phyloP scores from a whole-genome alignment of 768 basidiomycete species.

The Hygrophoropsis aurantiaca region DNA sequence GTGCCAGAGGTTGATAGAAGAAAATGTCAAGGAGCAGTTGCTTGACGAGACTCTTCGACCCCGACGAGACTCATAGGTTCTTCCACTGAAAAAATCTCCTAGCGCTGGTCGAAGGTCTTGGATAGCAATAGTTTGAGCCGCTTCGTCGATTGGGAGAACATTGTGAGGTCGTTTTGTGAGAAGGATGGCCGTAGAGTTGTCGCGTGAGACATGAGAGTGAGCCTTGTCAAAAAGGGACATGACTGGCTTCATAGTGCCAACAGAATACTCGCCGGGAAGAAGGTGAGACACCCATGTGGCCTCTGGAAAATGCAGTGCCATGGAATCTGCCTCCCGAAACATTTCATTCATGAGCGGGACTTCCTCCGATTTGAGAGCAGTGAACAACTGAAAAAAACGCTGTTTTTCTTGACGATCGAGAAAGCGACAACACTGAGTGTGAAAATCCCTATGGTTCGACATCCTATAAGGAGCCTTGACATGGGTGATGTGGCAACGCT shows the following conservation, averaged over 20 bases:
- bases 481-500: neutral
- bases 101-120: neutral
- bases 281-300: neutral
- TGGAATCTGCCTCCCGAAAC: neutral
- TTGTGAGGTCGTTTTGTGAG: neutral
- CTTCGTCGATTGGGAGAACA: neutral
- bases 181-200: neutral
- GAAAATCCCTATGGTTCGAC: neutral
- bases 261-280: neutral
- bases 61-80: neutral
- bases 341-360: neutral
- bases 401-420: neutral
- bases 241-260: neutral
- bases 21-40: conserved; percentile 4
- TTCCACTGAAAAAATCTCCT: neutral
- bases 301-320: neutral
- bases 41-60: neutral
- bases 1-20: neutral
- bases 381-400: neutral
- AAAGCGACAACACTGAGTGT: neutral
- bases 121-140: neutral
- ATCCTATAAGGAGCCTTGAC: neutral
- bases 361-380: neutral
- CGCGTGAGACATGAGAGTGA: neutral
- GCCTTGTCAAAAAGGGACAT: neutral